Base-by-base conservation (phyloP, 805 yeast genomes). In the Nakazawaea peltata region DNA sequence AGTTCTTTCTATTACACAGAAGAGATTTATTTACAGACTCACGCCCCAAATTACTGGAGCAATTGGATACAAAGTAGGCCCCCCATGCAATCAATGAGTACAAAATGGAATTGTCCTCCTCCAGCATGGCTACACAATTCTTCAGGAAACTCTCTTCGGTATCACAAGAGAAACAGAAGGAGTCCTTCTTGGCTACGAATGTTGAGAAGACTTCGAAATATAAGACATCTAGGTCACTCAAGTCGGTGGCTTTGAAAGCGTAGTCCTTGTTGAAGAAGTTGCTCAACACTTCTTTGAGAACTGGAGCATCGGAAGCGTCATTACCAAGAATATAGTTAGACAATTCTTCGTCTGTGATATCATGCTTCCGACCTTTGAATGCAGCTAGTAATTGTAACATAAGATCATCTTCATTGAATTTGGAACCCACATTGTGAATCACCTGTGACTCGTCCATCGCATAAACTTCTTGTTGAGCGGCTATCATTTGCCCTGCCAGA, bases 381-480 rank as follows among this genome's bases (percentile, higher is more conserved):
- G n/a, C 31, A 14, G 18, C 17, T 16, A 36, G 15, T 16, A 36
- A 30, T 22, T 13, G 17, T 11, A 12, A 12, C 10, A 37, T 19
- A 16, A 37, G 24, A 5, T 28, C 26, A 19, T 37, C 40, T 6
- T 31, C 35, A 5, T 32, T 24, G 7, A 16, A 26, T 12, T 25
- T 22, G 3, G 26, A 5, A 4, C 26, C 27, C 3, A 19, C 29
- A 21, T 37, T 37, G 9, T 32, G 36, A 4, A 37, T 19, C n/a
- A 37, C 22, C 17, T 37, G 40, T n/a, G 40, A 37, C 24, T 37
- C 40, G 23, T 37, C 40, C 40, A 37, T 37, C 14, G 36, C 36
- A 18, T 15, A 28, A 22, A 28, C 31, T 18, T 28, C 24, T 11
- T 14, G 19, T 11, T n/a, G n/a, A n/a, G n/a, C n/a, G n/a, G 17